A percentile compares a stretch with the other conserved stretches of the same genome.
These are phyloP conservation scores for Limnomonas spitsbergensis DNA, from an alignment of 139 green algal species.

Conservation along the genomic window DNA sequence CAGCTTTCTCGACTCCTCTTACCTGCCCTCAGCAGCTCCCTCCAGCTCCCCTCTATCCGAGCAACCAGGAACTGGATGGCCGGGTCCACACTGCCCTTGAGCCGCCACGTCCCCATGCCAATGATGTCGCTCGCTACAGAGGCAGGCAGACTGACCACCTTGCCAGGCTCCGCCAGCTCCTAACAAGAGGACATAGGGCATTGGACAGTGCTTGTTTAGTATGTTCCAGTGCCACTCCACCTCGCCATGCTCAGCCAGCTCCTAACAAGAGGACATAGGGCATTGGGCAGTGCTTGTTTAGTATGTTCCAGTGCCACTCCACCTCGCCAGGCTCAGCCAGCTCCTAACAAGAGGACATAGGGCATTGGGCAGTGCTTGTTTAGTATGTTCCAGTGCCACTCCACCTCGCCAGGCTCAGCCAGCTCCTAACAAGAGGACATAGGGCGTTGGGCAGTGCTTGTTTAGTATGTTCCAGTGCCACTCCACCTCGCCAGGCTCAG, in stretches of 20 bases:
- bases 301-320: too few relatives aligned
- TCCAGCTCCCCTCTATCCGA: slow-evolving; percentile 57
- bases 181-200: neutral
- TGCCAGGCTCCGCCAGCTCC: neutral
- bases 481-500: too few relatives aligned
- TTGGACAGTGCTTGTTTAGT: neutral
- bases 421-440: too few relatives aligned
- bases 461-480: too few relatives aligned
- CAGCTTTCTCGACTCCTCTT: neutral
- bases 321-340: too few relatives aligned
- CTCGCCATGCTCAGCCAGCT: neutral
- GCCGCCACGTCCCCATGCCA: slow-evolving; percentile 66
- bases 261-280: neutral
- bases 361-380: too few relatives aligned
- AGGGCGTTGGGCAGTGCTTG: too few relatives aligned
- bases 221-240: neutral
- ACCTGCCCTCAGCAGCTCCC: slow-evolving; percentile 38
- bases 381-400: too few relatives aligned
- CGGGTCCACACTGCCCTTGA: slow-evolving; percentile 45
- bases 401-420: too few relatives aligned
- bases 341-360: too few relatives aligned
- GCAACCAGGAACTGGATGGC: slow-evolving; percentile 54
- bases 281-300: too few relatives aligned
- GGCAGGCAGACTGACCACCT: slow-evolving; percentile 4
- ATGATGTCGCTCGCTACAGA: slow-evolving; percentile 45